These are phyloP conservation scores for Lathyrus aphaca DNA, from an alignment of 306 rosid genomes.

Conservation along the genomic window DNA sequence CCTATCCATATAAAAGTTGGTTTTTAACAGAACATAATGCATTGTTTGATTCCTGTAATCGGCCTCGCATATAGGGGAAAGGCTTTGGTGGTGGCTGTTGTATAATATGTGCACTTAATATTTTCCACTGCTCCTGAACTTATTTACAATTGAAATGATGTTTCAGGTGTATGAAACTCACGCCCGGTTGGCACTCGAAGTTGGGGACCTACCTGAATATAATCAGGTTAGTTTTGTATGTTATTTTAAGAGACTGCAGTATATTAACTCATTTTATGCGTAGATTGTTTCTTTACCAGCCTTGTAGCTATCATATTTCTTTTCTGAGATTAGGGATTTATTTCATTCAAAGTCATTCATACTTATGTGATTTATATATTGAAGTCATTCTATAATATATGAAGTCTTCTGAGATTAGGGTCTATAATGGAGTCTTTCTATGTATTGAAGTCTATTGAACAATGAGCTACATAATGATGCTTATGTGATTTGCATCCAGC, in stretches of 20 bases:
- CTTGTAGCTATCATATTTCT: slow-evolving; percentile 15
- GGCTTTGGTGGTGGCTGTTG: slow-evolving; percentile 17
- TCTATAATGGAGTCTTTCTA: slow-evolving; percentile 34
- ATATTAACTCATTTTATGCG: not conserved
- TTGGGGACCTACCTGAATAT: slow-evolving; percentile 92
- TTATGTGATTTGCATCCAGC: slow-evolving; percentile 12
- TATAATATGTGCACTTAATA: not conserved
- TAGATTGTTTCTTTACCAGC: slow-evolving; percentile 29
- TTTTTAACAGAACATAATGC: slow-evolving; percentile 19
- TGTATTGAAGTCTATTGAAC: slow-evolving; percentile 13
- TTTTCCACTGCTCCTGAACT: slow-evolving; percentile 21
- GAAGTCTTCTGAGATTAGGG: too few relatives aligned
- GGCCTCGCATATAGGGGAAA: not conserved
- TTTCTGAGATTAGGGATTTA: slow-evolving; percentile 20
- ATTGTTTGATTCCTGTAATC: not conserved
- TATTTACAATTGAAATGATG: slow-evolving; percentile 25
- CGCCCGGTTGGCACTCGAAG: slow-evolving; percentile 85
- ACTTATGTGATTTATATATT: not conserved
- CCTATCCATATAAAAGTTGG: not conserved
- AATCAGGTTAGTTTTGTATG: slow-evolving; percentile 72
- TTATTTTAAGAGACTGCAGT: slow-evolving; percentile 11
- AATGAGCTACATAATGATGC: not conserved
- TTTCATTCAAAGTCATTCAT: slow-evolving; percentile 2
- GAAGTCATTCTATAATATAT: slow-evolving; percentile 10
- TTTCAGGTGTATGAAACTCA: slow-evolving; percentile 96